These are phyloP conservation scores for Capronia coronata DNA, from an alignment of 2,329 filamentous ascomycete genomes.

Conservation along the genomic window DNA sequence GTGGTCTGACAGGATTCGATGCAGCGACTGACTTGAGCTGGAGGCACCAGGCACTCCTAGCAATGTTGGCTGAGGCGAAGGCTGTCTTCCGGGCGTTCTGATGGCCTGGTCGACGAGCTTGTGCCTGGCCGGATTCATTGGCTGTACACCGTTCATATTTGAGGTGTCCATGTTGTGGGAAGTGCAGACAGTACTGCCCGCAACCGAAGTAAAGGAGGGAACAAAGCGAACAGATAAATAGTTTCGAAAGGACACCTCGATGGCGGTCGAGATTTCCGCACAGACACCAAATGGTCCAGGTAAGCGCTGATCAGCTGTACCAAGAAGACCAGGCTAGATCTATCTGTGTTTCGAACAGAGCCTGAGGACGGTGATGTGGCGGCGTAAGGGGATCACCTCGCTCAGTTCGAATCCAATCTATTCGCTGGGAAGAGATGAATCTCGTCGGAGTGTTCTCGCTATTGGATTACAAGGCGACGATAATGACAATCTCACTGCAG, in stretches of 20 bases:
- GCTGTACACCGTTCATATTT: constrained; percentile 18
- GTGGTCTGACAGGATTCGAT: constrained; percentile 74
- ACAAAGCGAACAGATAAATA: not conserved
- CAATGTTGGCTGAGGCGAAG: constrained; percentile 84
- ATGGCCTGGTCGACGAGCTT: constrained; percentile 53
- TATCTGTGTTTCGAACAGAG: too few species aligned
- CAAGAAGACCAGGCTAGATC: too few species aligned
- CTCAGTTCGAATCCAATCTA: too few species aligned
- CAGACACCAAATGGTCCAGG: too few species aligned
- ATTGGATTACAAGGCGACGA: not conserved
- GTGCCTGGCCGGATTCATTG: constrained; percentile 38
- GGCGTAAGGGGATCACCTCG: not conserved
- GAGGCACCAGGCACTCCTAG: constrained; percentile 61
- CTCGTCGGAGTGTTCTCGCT: not conserved
- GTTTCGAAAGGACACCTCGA: too few species aligned
- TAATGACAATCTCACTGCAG: constrained; percentile 5
- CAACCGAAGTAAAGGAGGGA: not conserved
- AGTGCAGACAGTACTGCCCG: not conserved
- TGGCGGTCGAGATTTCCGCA: not conserved
- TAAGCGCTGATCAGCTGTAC: not conserved
- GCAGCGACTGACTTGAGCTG: constrained; percentile 42
- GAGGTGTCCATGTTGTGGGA: constrained; percentile 18
- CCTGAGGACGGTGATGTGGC: not conserved
- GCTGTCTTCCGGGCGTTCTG: constrained; percentile 54
- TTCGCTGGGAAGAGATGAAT: not conserved